Base-by-base conservation (phyloP, 305 asterid genomes). In the Fraxinus xanthoxyloides region DNA sequence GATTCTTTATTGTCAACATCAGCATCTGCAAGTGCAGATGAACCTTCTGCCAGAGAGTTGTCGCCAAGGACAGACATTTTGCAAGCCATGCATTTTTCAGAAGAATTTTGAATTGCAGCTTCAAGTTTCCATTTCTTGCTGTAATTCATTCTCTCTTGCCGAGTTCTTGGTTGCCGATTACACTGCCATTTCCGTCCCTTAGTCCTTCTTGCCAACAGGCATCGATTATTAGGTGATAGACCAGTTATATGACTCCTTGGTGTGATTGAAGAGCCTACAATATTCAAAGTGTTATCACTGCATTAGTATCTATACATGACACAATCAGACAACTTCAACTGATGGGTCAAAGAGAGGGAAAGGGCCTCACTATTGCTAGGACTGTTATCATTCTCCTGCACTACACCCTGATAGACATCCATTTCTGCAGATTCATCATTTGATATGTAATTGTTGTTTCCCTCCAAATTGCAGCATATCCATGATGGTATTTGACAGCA, bases 381-480 rank as follows among this genome's bases (percentile, higher is more conserved):
- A 83, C 80, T 75, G 81, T 72, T 73, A 83, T 72, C 70, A 56
- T 84, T 77, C 84, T 91, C 91, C 85, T 82, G 85, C 48, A 84
- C 51, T 75, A 73, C 82, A 87, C 90, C 91, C 88, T 95, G 97
- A 82, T 89, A 89, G 6, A 91, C 93, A 88, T 96, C 99, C 99
- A 96, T 96, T 91, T 90, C 99, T 46, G 95, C 87, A 85, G 94
- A 87, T 82, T 94, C 97, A 84, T 95, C 97, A 85, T 84, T 82
- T 19, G 87, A 86, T 43, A 85, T 35, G 56, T 90, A 89, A 21
- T 82, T 85, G 23, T 38, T 19, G 80, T 92, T 94, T 15, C 93
- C 98, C 86, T 92, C 98, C 92, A 96, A 84, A 80, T 90, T 88
- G 94, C 97, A 94, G 92, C 91, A 86, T 85, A 94, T 92, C 98